These are phyloP conservation scores for Murraya paniculata DNA, from an alignment of 345 rosid genomes.

Conservation along the genomic window DNA sequence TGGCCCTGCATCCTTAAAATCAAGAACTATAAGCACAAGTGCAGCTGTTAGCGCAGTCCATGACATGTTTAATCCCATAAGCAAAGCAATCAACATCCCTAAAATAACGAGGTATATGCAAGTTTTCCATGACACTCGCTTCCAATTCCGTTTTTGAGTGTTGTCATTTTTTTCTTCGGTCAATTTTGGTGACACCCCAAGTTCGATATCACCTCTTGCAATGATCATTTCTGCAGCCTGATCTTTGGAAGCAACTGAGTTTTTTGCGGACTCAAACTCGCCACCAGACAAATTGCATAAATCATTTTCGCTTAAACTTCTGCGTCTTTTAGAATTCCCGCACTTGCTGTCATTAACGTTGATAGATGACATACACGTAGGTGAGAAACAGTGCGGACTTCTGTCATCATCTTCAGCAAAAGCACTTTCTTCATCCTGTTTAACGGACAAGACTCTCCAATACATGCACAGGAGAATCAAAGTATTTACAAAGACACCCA, in stretches of 20 bases:
- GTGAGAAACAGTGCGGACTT: background rate
- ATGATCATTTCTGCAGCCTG: too few species aligned
- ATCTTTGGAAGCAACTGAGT: background rate
- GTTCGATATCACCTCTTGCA: background rate
- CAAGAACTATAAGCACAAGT: background rate
- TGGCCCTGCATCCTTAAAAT: conserved; percentile 2
- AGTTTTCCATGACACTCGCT: background rate
- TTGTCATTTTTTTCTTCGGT: background rate
- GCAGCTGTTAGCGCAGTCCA: conserved; percentile 6
- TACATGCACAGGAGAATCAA: background rate
- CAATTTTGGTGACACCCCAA: background rate
- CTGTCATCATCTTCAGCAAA: background rate
- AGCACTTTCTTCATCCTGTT: background rate
- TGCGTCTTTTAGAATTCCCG: background rate
- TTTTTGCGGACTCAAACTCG: background rate
- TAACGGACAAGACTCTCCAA: background rate
- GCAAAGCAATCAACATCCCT: conserved; percentile 3
- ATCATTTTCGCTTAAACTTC: background rate
- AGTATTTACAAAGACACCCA: conserved; percentile 2
- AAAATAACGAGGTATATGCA: background rate
- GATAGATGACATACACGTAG: background rate
- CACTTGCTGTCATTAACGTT: background rate
- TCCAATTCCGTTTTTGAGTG: background rate
- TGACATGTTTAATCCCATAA: conserved; percentile 1
- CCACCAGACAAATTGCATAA: background rate